phyloP scores from a whole-genome alignment of 768 basidiomycete species.

The Russula abietina region DNA sequence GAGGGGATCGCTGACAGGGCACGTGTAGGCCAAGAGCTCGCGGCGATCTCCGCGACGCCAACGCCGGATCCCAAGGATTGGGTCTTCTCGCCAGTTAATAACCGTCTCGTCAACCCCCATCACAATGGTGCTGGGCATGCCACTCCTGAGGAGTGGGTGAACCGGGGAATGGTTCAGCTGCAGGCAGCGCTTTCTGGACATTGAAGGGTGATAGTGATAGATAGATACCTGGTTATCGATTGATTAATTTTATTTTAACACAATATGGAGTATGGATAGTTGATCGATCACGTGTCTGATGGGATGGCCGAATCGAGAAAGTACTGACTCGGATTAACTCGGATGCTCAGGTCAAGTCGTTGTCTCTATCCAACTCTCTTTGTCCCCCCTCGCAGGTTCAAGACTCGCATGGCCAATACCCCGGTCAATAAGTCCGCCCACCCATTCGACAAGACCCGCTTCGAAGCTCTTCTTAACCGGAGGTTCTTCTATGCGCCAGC shows the following conservation, averaged over 20 bases:
- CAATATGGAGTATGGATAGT: background rate
- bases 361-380: background rate
- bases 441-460: constrained; percentile 76
- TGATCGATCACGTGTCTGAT: constrained; percentile 9
- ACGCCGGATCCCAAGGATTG: constrained; percentile 54
- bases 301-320: background rate
- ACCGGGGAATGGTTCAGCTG: constrained; percentile 43
- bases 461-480: constrained; percentile 81
- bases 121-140: constrained; percentile 37
- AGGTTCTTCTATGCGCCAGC: constrained; percentile 98
- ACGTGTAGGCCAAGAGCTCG: constrained; percentile 50
- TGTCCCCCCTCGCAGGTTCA: constrained; percentile 8
- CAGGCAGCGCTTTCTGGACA: constrained; percentile 29
- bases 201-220: background rate
- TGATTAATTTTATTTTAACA: background rate
- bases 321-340: background rate
- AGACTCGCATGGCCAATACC: constrained; percentile 27
- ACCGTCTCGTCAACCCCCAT: constrained; percentile 44
- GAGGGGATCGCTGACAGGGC: constrained; percentile 3
- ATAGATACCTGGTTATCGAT: background rate
- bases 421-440: constrained; percentile 76
- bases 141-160: constrained; percentile 53
- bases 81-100: constrained; percentile 57
- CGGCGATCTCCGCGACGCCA: constrained; percentile 53
- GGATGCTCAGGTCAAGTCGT: constrained; percentile 15